These are phyloP conservation scores for Ambrosia hybrid DNA, from an alignment of 140 eudicot genomes.

Conservation along the genomic window DNA sequence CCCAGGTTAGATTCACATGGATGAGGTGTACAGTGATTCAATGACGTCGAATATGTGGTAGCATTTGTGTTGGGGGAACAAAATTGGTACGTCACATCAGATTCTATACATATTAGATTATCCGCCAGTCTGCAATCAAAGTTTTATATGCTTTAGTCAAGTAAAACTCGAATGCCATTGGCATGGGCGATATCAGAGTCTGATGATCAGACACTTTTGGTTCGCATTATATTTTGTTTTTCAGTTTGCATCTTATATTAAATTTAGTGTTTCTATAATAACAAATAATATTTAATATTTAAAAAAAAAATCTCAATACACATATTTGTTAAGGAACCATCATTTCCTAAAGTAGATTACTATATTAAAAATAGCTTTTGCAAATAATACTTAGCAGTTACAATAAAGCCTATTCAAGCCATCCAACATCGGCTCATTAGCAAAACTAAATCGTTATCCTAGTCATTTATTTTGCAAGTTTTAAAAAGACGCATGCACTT, in stretches of 20 bases:
- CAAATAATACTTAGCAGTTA: too few species aligned
- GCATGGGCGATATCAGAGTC: too few species aligned
- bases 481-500: background rate
- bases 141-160: background rate
- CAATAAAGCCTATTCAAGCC: background rate
- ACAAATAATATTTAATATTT: too few species aligned
- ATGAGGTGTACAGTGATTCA: conserved; percentile 40
- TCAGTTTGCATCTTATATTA: too few species aligned
- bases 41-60: conserved; percentile 55
- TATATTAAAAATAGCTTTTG: too few species aligned
- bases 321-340: too few species aligned
- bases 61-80: conserved; percentile 39
- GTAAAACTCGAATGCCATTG: background rate
- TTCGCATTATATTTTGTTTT: too few species aligned
- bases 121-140: conserved; percentile 46
- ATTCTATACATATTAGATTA: conserved; percentile 48
- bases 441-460: background rate
- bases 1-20: conserved; percentile 43
- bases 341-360: too few species aligned
- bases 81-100: conserved; percentile 29
- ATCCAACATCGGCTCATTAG: background rate
- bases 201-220: too few species aligned
- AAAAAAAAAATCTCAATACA: too few species aligned
- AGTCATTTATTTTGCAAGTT: background rate
- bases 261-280: too few species aligned